Evolutionary conservation across 352 stramenopile genomes (phyloP), one percentile per base, ranked within the genome.

Genomic region (Phytophthora pseudosyringae): DNA sequence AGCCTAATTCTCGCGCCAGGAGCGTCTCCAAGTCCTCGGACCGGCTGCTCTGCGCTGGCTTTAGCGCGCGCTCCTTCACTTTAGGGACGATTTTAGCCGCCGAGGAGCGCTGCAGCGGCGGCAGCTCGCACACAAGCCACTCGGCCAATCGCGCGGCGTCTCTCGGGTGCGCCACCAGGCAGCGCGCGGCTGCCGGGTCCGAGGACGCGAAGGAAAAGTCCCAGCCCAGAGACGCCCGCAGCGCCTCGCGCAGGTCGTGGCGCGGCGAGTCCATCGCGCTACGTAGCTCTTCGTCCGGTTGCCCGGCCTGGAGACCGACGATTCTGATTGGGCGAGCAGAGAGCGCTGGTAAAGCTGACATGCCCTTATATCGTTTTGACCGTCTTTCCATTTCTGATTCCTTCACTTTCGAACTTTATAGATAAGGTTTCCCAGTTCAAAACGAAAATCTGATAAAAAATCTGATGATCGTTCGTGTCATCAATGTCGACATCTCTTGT

Each of bases 191-290:
- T 0, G 32, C 21, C 8, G 78, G 55, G 40, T 89, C 76, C 0
- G 50, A 67, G 9, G 75, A 84, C 36, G 70, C 60, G 65, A 80
- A 92, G n/a, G 77, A 75, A 41, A 83, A 86, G 32, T 71, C 47
- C 68, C 77, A 89, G 56, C 60, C 66, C 28, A 92, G 59, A 61
- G 67, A 44, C 44, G 47, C 32, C 28, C 53, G 46, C 48, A 90
- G 64, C 13, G 59, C 64, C 6, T 66, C 62, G 32, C 77, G 76
- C 38, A 91, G 64, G 44, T 88, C 73, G 8, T 26, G 32, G 32
- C 31, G 16, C n/a, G 32, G 48, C 48, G 7, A 7, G 13, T 38
- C 40, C 48, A 70, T 68, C 36, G 57, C 43, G 21, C 7, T 47
- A 29, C 25, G 58, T 49, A 64, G 64, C 51, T 73, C 16, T 66